These are phyloP conservation scores for Malania oleifera DNA, from an alignment of 164 flowering plant genomes.

Conservation along the genomic window DNA sequence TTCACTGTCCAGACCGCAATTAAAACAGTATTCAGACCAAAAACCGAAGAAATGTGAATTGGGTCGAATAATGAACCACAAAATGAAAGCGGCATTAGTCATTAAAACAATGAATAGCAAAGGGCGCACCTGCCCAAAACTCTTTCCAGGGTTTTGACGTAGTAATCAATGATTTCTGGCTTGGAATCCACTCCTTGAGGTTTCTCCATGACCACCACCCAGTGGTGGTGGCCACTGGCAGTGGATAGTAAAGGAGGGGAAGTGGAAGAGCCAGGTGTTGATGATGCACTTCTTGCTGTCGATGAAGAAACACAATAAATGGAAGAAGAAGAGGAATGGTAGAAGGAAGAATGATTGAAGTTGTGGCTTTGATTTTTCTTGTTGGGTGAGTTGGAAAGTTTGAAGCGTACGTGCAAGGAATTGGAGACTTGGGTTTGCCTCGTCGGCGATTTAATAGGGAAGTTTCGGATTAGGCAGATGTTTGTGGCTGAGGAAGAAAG, in stretches of 20 bases:
- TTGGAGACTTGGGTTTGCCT: conserved; percentile 1
- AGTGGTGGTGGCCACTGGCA: conserved; percentile 25
- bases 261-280: conserved; percentile 12
- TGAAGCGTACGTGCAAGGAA: conserved; percentile 2
- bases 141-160: conserved; percentile 44
- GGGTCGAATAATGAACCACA: not conserved
- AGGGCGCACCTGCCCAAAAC: conserved; percentile 51
- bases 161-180: conserved; percentile 48
- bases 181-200: conserved; percentile 41
- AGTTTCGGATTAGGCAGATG: conserved; percentile 1
- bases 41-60: not conserved
- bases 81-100: not conserved
- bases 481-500: conserved; percentile 15
- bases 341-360: conserved; percentile 12
- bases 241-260: conserved; percentile 13
- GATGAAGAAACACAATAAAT: conserved; percentile 1
- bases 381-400: conserved; percentile 10
- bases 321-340: not conserved
- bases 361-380: not conserved
- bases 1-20: conserved; percentile 37
- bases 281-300: conserved; percentile 11
- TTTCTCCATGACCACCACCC: conserved; percentile 61
- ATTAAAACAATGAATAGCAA: not conserved
- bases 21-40: not conserved
- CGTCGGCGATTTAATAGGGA: conserved; percentile 12